Evolutionary conservation across 1,284 basidiomycete species (phyloP), one percentile per base, ranked within the genome.

Genomic region (Microstroma glucosiphilum): DNA sequence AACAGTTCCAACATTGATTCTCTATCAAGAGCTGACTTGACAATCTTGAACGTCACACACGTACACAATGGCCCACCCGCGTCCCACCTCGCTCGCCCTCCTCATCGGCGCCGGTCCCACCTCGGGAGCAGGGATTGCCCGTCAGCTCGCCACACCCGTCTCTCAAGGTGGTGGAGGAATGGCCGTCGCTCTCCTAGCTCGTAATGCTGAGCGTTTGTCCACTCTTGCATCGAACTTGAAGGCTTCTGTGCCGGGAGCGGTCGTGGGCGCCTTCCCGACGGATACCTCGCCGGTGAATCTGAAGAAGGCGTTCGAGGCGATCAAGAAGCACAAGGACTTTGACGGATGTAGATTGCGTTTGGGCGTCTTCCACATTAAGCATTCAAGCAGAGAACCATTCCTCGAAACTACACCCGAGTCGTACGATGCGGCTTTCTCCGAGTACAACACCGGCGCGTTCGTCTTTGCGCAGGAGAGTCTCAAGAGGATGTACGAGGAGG

Each of bases 391-490:
- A 21, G 59, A 26, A n/a, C 59, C 59, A 21, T 60, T 60, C 30
- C 30, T 60, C 40, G 42, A 48, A 15, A 55, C 49, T 21, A 59
- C 9, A 15, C 56, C 59, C 13, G 59, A 60, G 40, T 15, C 19
- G 12, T 60, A 56, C 30, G 12, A 19, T 9, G 40, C 57, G 30
- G 40, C 21, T 19, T 26, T 60, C 19, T 17, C 57, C 12, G 40
- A 26, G 41, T 60, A 58, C 30, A 40, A 26, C 12, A 55, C 59
- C 15, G 59, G 59, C 7, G 59, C 59, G n/a, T 26, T 60, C 11
- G 49, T 53, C 15, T 60, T 60, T 58, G 59, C 59, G 43, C 59
- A 60, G 42, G 59, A 60, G 59, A 60, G 59, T 53, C 25, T 58
- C 7, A 23, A 40, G 51, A 15, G 57, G 3, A 60, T 60, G 59